Conservation (phyloP, 257 asterid genomes). For the Ballota nigra region DNA sequence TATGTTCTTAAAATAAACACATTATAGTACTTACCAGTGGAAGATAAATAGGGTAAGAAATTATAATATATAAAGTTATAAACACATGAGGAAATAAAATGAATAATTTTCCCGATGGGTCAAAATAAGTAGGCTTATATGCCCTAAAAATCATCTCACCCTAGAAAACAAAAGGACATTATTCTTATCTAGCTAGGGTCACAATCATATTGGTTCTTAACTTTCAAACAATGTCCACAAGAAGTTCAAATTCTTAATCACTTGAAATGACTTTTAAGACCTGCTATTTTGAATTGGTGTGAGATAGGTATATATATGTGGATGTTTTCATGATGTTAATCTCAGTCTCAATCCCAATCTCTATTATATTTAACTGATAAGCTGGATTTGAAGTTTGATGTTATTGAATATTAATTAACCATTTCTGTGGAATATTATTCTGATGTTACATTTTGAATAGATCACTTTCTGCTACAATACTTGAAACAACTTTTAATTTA, state of each 20-base stretch:
- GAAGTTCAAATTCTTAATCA: constrained; percentile 2
- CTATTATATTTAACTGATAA: too few relatives aligned
- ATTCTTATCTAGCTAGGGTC: neutral
- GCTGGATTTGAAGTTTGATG: constrained; percentile 31
- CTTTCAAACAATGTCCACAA: constrained; percentile 19
- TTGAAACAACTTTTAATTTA: constrained; percentile 17
- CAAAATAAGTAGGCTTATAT: neutral
- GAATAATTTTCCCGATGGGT: neutral
- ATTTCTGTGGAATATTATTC: neutral
- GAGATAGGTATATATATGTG: too few relatives aligned
- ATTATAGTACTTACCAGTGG: neutral
- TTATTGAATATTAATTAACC: neutral
- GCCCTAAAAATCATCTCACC: neutral
- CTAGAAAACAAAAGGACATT: neutral
- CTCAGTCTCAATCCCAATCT: too few relatives aligned
- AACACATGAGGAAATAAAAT: neutral
- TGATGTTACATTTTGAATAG: constrained; percentile 29
- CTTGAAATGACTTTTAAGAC: constrained; percentile 34
- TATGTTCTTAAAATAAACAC: too few relatives aligned
- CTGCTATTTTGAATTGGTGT: too few relatives aligned
- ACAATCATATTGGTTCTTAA: constrained; percentile 15
- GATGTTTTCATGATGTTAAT: too few relatives aligned
- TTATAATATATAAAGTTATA: too few relatives aligned
- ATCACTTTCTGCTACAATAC: too few relatives aligned
- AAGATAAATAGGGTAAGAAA: neutral